Percentiles rank a stretch among this genome's conserved stretches.
These are phyloP conservation scores for Colletotrichum cordylinicola DNA, from an alignment of 2,329 filamentous ascomycete species.

Conservation along the genomic window DNA sequence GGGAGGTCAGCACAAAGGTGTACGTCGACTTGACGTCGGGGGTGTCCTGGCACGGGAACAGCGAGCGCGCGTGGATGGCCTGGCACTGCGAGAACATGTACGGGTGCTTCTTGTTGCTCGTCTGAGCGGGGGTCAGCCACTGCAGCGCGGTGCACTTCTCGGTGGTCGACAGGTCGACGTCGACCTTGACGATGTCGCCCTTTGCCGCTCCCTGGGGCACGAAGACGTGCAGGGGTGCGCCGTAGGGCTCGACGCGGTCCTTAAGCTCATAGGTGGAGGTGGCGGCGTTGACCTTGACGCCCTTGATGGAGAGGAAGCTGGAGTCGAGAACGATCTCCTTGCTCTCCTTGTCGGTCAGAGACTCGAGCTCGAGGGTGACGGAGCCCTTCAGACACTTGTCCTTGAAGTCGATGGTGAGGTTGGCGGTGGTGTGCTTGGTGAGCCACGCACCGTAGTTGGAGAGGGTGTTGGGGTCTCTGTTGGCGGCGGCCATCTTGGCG, in stretches of 20 bases:
- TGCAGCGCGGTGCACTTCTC: slow-evolving; percentile 89
- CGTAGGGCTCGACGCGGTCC: slow-evolving; percentile 75
- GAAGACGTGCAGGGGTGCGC: slow-evolving; percentile 72
- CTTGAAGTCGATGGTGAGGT: slow-evolving; percentile 85
- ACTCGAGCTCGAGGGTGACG: slow-evolving; percentile 79
- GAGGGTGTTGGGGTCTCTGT: slow-evolving; percentile 86
- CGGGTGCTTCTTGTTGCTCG: slow-evolving; percentile 92
- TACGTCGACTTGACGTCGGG: slow-evolving; percentile 97
- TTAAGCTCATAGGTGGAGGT: slow-evolving; percentile 72
- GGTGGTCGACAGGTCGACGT: slow-evolving; percentile 81
- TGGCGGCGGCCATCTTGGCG: slow-evolving; percentile 22
- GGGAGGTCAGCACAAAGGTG: slow-evolving; percentile 85
- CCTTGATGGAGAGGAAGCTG: slow-evolving; percentile 77
- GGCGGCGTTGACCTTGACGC: slow-evolving; percentile 72
- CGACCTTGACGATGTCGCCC: slow-evolving; percentile 57
- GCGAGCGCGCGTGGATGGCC: slow-evolving; percentile 90
- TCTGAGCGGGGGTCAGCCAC: slow-evolving; percentile 93
- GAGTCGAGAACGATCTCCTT: slow-evolving; percentile 87
- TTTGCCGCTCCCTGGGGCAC: slow-evolving; percentile 60
- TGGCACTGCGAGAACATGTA: slow-evolving; percentile 99
- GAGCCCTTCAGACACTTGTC: slow-evolving; percentile 78
- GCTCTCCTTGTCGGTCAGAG: slow-evolving; percentile 74
- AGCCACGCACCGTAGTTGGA: slow-evolving; percentile 91
- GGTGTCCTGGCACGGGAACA: slow-evolving; percentile 97
- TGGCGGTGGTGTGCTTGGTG: slow-evolving; percentile 82